A percentile compares a stretch with the other conserved stretches of the same genome.
Conservation (phyloP, 2,329 filamentous ascomycete genomes). For the Colletotrichum sidae region DNA sequence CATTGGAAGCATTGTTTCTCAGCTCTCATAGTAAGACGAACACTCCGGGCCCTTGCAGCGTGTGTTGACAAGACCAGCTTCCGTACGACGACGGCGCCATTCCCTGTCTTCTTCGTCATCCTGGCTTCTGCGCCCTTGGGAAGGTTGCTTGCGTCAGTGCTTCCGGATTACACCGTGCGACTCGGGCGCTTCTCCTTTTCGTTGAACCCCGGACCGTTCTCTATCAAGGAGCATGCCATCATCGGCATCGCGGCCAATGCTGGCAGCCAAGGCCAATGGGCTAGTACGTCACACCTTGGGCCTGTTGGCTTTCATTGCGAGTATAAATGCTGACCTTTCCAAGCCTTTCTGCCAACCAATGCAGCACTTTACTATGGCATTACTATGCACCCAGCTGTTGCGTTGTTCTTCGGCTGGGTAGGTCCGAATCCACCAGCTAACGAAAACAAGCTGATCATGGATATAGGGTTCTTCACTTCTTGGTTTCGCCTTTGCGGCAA, state of each 20-base stretch:
- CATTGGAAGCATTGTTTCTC: slow-evolving; percentile 23
- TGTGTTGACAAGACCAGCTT: slow-evolving; percentile 59
- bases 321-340: not conserved
- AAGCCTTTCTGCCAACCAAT: slow-evolving; percentile 45
- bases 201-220: slow-evolving; percentile 68
- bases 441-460: not conserved
- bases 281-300: not conserved
- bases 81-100: slow-evolving; percentile 67
- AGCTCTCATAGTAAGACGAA: slow-evolving; percentile 25
- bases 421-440: slow-evolving; percentile 61
- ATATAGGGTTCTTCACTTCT: slow-evolving; percentile 20
- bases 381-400: slow-evolving; percentile 62
- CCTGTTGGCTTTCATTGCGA: not conserved
- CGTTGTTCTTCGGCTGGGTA: slow-evolving; percentile 70
- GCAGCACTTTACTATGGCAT: slow-evolving; percentile 68
- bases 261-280: slow-evolving; percentile 34
- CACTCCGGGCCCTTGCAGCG: too few relatives aligned
- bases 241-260: slow-evolving; percentile 63
- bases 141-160: slow-evolving; percentile 60
- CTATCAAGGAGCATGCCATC: slow-evolving; percentile 68
- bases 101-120: slow-evolving; percentile 72
- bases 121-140: slow-evolving; percentile 68
- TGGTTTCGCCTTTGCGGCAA: slow-evolving; percentile 60
- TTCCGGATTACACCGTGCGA: slow-evolving; percentile 61
- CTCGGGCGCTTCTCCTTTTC: slow-evolving; percentile 62